Conservation (phyloP, 441 rosid genomes). For the Mallotus japonicus region DNA sequence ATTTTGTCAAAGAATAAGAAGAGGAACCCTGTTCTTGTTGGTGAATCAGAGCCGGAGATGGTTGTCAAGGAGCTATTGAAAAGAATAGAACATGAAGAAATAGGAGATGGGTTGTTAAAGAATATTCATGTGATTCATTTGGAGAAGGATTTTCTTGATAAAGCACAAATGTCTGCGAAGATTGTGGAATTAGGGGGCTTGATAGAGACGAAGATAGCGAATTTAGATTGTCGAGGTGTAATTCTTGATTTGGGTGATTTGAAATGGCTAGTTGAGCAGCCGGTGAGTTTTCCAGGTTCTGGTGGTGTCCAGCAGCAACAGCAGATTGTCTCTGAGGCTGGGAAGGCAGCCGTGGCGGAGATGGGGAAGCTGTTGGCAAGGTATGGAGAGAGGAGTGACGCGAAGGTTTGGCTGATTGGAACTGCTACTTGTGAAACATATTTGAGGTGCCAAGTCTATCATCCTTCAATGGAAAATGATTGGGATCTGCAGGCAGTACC, state of each 20-base stretch:
- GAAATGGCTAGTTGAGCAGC: slow-evolving; percentile 83
- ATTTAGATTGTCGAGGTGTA: slow-evolving; percentile 51
- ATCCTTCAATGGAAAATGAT: slow-evolving; percentile 82
- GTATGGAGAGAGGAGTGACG: slow-evolving; percentile 38
- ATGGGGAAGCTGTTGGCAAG: slow-evolving; percentile 56
- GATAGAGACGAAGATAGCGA: slow-evolving; percentile 45
- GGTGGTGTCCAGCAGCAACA: slow-evolving; percentile 40
- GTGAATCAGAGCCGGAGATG: slow-evolving; percentile 67
- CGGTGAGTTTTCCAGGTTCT: slow-evolving; percentile 27
- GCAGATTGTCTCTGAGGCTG: slow-evolving; percentile 47
- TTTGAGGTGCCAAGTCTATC: slow-evolving; percentile 87
- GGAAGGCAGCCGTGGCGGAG: slow-evolving; percentile 55
- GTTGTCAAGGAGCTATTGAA: slow-evolving; percentile 67
- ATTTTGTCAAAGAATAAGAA: slow-evolving; percentile 58
- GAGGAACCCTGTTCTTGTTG: slow-evolving; percentile 88
- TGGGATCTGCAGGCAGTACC: slow-evolving; percentile 96
- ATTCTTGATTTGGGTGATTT: slow-evolving; percentile 85
- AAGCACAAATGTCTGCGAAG: slow-evolving; percentile 39
- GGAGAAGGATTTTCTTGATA: slow-evolving; percentile 56
- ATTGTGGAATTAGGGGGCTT: slow-evolving; percentile 52
- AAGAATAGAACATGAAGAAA: slow-evolving; percentile 58
- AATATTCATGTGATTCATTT: slow-evolving; percentile 58
- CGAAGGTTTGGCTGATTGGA: slow-evolving; percentile 71
- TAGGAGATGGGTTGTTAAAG: slow-evolving; percentile 54
- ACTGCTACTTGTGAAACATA: slow-evolving; percentile 95